These are phyloP conservation scores for Boletus semigastroideus DNA, from an alignment of 1,284 basidiomycete species.

Conservation along the genomic window DNA sequence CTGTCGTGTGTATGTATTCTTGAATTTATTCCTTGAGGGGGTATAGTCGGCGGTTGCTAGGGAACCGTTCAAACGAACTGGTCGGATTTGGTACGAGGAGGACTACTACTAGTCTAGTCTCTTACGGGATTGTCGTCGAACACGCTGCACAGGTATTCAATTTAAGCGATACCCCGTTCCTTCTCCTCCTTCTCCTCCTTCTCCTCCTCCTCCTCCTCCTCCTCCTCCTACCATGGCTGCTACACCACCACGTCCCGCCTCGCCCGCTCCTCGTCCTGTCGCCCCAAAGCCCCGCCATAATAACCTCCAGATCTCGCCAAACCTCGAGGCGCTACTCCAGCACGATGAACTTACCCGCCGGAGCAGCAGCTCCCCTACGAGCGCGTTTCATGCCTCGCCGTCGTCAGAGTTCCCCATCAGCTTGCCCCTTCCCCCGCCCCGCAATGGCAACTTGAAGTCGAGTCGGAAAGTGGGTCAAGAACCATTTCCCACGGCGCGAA, in stretches of 20 bases:
- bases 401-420: slow-evolving; percentile 25
- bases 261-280: slow-evolving; percentile 9
- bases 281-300: slow-evolving; percentile 12
- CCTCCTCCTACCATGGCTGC: slow-evolving; percentile 15
- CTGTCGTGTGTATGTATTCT: neutral
- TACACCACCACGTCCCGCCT: slow-evolving; percentile 20
- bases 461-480: slow-evolving; percentile 15
- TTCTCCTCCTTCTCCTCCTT: neutral
- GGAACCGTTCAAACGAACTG: neutral
- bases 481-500: slow-evolving; percentile 10
- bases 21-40: too few species aligned
- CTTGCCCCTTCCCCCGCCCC: slow-evolving; percentile 32
- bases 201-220: neutral
- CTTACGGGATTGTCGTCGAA: slow-evolving; percentile 9
- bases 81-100: neutral
- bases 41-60: neutral
- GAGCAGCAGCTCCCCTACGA: slow-evolving; percentile 27
- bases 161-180: slow-evolving; percentile 13
- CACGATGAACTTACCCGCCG: slow-evolving; percentile 49
- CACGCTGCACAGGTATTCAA: slow-evolving; percentile 17
- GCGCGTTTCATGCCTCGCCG: neutral
- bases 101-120: neutral
- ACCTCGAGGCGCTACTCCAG: slow-evolving; percentile 61
- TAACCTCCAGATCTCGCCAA: slow-evolving; percentile 53
- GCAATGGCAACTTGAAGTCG: slow-evolving; percentile 7